Conservation (phyloP, 2,329 filamentous ascomycete species). For the Gliomastix tumulicola region DNA sequence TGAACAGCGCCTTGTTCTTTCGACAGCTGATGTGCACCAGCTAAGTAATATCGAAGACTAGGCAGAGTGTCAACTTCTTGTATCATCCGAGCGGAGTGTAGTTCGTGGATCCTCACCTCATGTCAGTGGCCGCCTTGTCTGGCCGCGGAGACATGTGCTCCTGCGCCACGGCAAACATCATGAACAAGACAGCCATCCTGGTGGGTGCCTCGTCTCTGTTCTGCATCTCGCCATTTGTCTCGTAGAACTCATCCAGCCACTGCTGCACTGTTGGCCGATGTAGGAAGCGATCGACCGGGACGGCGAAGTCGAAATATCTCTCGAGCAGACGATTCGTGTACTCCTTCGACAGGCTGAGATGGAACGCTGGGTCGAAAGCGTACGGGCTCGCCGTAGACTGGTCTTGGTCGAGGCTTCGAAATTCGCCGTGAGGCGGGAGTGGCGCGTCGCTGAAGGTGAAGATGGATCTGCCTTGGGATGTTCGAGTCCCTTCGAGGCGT, state of each 20-base stretch:
- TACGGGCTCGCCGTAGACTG: no score
- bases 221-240: constrained; percentile 18
- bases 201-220: constrained; percentile 12
- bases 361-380: constrained; percentile 19
- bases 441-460: constrained; percentile 44
- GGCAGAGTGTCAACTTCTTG: background rate
- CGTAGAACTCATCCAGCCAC: constrained; percentile 37
- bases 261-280: constrained; percentile 41
- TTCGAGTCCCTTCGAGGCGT: constrained; percentile 18
- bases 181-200: constrained; percentile 36
- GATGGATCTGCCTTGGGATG: constrained; percentile 32
- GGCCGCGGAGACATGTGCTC: constrained; percentile 26
- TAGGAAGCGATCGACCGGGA: constrained; percentile 48
- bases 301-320: constrained; percentile 49
- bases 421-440: constrained; percentile 28
- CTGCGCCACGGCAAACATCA: constrained; percentile 48
- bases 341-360: constrained; percentile 46
- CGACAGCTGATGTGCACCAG: constrained; percentile 27
- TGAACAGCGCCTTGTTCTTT: constrained; percentile 28
- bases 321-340: constrained; percentile 28
- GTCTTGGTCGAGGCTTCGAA: constrained; percentile 30
- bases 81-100: no score
- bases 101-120: constrained; percentile 29
- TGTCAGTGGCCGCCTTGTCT: constrained; percentile 39
- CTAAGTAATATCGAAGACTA: constrained; percentile 22